A percentile compares a stretch with the other conserved stretches of the same genome.
Evolutionary conservation across 2,329 filamentous ascomycete genomes (phyloP).

Genomic region (Epichloe typhina): DNA sequence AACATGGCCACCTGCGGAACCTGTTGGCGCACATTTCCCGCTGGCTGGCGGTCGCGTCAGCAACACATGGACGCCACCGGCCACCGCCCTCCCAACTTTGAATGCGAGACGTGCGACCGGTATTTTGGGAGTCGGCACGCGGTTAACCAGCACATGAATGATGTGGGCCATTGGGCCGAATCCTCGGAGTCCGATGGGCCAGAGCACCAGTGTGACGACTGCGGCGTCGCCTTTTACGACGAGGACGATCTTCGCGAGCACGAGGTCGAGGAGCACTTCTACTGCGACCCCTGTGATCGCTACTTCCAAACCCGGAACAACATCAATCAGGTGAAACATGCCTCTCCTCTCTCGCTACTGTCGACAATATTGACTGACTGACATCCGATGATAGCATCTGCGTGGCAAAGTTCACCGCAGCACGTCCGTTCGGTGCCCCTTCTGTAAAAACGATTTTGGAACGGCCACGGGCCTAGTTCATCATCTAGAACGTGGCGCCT

Average conservation of each 20-base stretch:
- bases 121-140: background rate
- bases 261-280: background rate
- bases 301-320: background rate
- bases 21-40: background rate
- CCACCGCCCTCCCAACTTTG: background rate
- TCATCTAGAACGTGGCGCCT: background rate
- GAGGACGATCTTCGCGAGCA: background rate
- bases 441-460: background rate
- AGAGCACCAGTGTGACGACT: background rate
- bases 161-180: background rate
- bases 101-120: background rate
- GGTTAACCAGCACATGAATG: background rate
- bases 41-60: background rate
- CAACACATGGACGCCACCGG: background rate
- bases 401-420: background rate
- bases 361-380: background rate
- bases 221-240: background rate
- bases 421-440: background rate
- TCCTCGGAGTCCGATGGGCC: background rate
- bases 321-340: background rate
- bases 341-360: background rate
- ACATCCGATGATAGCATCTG: background rate
- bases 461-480: background rate
- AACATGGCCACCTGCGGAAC: background rate
- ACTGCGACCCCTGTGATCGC: background rate